Evolutionary conservation across 768 basidiomycete genomes (phyloP), one percentile per base, ranked within the genome.

Genomic region (Collybiopsis confluens): DNA sequence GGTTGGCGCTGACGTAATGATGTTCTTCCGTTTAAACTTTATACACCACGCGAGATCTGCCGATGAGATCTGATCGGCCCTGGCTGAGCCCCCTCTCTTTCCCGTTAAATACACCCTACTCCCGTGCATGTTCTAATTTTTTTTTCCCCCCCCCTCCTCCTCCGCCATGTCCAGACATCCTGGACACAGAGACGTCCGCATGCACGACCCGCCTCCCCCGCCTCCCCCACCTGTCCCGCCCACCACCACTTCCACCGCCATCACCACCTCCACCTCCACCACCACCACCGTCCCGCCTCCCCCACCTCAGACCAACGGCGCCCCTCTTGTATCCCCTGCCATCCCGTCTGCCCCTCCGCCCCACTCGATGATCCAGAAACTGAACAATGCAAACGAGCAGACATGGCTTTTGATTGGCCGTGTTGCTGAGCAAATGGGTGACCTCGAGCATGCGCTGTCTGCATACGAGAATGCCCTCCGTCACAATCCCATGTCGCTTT

Each of bases 361-460:
- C 57, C 70, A 71, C 28, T 72, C 67, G 56, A 80, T 84, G 49
- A 82, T 90, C 56, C 82, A 87, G 70, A 90, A 90, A 58, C 79
- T 97, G 50, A 83, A 88, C 20, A 73, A 78, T 33, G 91, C 93
- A 47, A 96, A 97, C 70, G 94, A 96, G 66, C 88, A 92, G 70
- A 96, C 94, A 40, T 97, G 94, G 94, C 82, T 94, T 58, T 74
- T 95, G 62, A 94, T 96, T 68, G 94, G 93, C 91, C 85, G 90
- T 52, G 90, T 97, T 52, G 93, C 95, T 46, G 97, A 98, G 69
- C 92, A 95, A 68, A 90, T 98, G 85, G 82, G 86, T 58, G 92
- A 98, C 75, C 79, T 91, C 63, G 94, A 97, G 65, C 87, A 93
- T 59, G 96, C 97, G 45, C 78, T 92, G 62, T 82, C 82, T 41